Conservation (phyloP, 2,329 filamentous ascomycete genomes). For the Epichloe festucae region DNA sequence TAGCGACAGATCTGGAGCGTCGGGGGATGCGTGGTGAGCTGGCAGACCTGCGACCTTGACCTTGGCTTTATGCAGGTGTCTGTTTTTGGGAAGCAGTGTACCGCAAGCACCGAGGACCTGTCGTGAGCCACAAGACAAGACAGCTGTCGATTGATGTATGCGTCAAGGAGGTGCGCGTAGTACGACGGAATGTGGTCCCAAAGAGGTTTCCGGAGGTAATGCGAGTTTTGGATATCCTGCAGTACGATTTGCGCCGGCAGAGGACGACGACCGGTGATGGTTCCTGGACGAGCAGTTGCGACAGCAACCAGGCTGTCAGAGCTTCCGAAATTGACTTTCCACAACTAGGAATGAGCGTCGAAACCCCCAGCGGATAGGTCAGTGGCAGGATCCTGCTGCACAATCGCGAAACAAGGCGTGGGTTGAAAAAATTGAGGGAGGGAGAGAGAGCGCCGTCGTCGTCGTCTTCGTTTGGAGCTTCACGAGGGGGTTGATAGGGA, state of each 20-base stretch:
- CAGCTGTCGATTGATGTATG: not conserved
- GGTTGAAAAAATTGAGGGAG: not conserved
- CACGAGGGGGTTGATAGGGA: not conserved
- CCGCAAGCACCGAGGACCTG: slow-evolving; percentile 2
- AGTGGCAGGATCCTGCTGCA: not conserved
- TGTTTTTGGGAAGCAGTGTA: slow-evolving; percentile 4
- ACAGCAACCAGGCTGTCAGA: slow-evolving; percentile 1
- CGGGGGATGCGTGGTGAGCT: slow-evolving; percentile 5
- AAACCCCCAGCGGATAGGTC: not conserved
- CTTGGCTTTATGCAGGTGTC: slow-evolving; percentile 5
- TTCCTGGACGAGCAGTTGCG: not conserved
- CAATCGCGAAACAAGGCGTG: not conserved
- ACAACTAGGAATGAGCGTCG: not conserved
- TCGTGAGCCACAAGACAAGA: slow-evolving; percentile 2
- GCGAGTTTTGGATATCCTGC: not conserved
- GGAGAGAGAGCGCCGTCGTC: not conserved
- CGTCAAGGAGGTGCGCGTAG: not conserved
- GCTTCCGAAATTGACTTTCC: not conserved
- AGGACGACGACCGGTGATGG: not conserved
- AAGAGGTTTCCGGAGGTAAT: not conserved
- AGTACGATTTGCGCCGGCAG: not conserved
- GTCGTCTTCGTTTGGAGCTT: not conserved
- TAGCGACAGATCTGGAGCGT: slow-evolving; percentile 6
- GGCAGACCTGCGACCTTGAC: slow-evolving; percentile 4
- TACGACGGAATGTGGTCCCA: not conserved